A percentile compares a stretch with the other conserved stretches of the same genome.
phyloP scores from a whole-genome alignment of 208 protist species.

The Naegleria fowleri region DNA sequence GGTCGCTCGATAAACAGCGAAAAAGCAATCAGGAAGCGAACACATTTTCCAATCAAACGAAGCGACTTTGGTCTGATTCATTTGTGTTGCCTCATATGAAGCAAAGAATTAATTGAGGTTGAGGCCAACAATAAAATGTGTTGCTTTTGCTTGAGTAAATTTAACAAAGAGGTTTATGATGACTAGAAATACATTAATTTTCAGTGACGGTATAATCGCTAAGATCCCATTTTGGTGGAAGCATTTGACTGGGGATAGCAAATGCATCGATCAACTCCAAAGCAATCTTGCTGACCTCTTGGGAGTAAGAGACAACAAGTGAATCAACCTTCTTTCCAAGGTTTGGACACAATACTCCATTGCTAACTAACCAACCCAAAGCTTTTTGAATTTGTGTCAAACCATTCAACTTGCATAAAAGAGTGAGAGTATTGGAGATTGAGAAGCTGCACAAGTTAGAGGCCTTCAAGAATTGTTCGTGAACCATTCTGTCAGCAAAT shows the following conservation, averaged over 20 bases:
- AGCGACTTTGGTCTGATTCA: too few species aligned
- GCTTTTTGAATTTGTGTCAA: background rate
- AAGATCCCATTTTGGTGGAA: background rate
- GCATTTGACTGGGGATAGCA: background rate
- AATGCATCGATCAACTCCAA: constrained; percentile 1
- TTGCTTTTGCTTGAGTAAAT: too few species aligned
- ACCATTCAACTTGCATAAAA: background rate
- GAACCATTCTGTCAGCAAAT: background rate
- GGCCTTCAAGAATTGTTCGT: background rate
- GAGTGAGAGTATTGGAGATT: background rate
- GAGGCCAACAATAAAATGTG: too few species aligned
- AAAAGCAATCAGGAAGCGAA: too few species aligned
- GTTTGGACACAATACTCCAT: background rate
- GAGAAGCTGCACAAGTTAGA: background rate
- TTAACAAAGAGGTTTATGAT: too few species aligned
- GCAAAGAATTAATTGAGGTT: too few species aligned
- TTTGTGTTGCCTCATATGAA: too few species aligned
- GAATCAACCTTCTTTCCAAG: background rate
- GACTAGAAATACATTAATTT: too few species aligned
- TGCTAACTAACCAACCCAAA: constrained; percentile 1
- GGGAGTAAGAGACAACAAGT: background rate
- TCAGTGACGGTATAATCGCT: background rate
- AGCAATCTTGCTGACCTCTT: background rate
- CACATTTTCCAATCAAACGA: too few species aligned
- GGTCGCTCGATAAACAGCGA: too few species aligned